Evolutionary conservation across 192 early-diverging fungal species (phyloP), one percentile per base, ranked within the genome.

Genomic region (Podila clonocystis): DNA sequence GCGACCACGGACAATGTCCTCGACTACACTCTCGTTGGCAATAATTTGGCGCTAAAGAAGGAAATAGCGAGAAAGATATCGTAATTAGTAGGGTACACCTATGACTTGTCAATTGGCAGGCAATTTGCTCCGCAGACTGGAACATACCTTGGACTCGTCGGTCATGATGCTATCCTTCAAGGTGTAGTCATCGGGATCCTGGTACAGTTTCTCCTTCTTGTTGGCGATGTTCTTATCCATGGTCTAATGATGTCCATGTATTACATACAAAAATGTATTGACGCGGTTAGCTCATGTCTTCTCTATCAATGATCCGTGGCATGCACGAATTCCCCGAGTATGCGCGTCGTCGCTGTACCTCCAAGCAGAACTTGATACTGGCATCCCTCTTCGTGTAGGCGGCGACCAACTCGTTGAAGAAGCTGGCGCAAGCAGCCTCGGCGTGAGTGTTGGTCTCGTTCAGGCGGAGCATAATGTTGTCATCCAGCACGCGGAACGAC

Each of bases 391-490:
- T 87, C 45, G 69, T 58, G 70, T 93, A 95, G 13, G 93, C 91
- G 2, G 84, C 80, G 22, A 91, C 80, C 50, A 95, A 82, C 33
- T 90, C 83, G 28, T 85, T 88, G 48, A 95, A 93, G 31, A 95
- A 86, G 29, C 83, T 87, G 30, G 82, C 72, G 62, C 93, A 95
- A 15, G 88, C 88, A 52, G 78, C 73, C 52, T 80, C 85, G 2
- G 87, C 87, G 22, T 90, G 87, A 4, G 91, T 92, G 74, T 93
- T 85, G n/a, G 92, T 93, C 34, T 83, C 85, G 82, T 95, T 95
- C 68, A 95, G 83, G 26, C 91, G 86, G 36, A 93, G 83, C 70
- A 93, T 92, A 49, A 95, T 93, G 78, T 93, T 95, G 80, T 95
- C 92, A 71, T 95, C 93, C n/a, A 93, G 84, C 65, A 86, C 85